Conservation (phyloP, 2,329 filamentous ascomycete genomes). For the Penicillium sp. region DNA sequence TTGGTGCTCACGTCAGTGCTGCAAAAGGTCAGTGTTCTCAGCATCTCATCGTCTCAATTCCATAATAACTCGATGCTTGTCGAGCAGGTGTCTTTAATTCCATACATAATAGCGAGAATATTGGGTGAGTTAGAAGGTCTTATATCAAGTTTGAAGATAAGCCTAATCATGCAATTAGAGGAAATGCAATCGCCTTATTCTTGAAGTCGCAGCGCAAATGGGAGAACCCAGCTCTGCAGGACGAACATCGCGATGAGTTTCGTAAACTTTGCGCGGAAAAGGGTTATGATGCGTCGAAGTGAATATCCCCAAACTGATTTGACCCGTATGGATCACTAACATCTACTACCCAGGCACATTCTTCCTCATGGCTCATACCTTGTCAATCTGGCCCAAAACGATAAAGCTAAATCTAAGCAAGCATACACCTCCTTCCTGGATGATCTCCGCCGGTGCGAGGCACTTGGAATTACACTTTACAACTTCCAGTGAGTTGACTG, state of each 20-base stretch:
- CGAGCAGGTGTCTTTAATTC: constrained; percentile 79
- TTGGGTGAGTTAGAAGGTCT: constrained; percentile 52
- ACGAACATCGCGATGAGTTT: constrained; percentile 68
- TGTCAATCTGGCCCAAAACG: constrained; percentile 87
- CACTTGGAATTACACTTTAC: constrained; percentile 84
- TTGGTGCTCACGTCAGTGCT: constrained; percentile 88
- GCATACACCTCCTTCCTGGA: constrained; percentile 84
- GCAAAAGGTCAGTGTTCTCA: constrained; percentile 66
- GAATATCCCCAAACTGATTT: background rate
- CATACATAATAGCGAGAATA: constrained; percentile 71
- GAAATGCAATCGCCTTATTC: constrained; percentile 91
- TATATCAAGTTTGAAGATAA: background rate
- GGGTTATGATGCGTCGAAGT: constrained; percentile 65
- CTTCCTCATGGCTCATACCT: constrained; percentile 95
- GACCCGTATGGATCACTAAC: constrained; percentile 6
- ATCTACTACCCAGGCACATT: constrained; percentile 56
- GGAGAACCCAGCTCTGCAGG: constrained; percentile 73
- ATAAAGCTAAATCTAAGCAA: constrained; percentile 75
- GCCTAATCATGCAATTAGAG: constrained; percentile 47
- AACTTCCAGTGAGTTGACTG: constrained; percentile 71
- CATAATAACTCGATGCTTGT: constrained; percentile 12
- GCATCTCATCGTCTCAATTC: background rate
- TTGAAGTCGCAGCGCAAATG: constrained; percentile 96
- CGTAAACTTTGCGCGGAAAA: constrained; percentile 65
- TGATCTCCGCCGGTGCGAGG: constrained; percentile 80